phyloP scores from a whole-genome alignment of 2,329 filamentous ascomycete genomes.

The Diaporthe ilicicola region DNA sequence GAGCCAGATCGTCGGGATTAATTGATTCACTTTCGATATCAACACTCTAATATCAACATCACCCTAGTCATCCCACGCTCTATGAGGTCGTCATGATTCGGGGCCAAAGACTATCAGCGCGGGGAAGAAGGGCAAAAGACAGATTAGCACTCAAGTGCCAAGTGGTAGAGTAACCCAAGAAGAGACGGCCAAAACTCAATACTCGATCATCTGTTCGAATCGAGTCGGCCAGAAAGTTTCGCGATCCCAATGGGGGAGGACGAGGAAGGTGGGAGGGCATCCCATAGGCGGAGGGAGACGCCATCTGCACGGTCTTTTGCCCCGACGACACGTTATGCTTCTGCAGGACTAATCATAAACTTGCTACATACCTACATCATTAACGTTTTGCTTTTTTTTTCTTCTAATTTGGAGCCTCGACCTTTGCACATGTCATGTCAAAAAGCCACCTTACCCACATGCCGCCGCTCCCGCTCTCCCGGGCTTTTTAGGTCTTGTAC shows the following conservation, averaged over 20 bases:
- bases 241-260: neutral
- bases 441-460: neutral
- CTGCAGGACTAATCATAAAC: neutral
- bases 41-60: neutral
- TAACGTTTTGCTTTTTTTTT: constrained; percentile 1
- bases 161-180: neutral
- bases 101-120: neutral
- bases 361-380: neutral
- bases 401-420: constrained; percentile 9
- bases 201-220: neutral
- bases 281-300: neutral
- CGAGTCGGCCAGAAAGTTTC: constrained; percentile 7
- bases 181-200: neutral
- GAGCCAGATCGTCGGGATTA: neutral
- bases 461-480: neutral
- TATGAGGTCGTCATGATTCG: neutral
- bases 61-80: neutral
- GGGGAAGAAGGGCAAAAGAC: neutral
- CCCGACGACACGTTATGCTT: neutral
- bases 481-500: no score
- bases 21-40: constrained; percentile 6
- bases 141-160: neutral
- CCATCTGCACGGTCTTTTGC: neutral
- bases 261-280: neutral
- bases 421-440: neutral